Percentiles rank a stretch among this genome's conserved stretches.
phyloP scores from a whole-genome alignment of 192 early-diverging fungal species.

The Entrophospora sp. region DNA sequence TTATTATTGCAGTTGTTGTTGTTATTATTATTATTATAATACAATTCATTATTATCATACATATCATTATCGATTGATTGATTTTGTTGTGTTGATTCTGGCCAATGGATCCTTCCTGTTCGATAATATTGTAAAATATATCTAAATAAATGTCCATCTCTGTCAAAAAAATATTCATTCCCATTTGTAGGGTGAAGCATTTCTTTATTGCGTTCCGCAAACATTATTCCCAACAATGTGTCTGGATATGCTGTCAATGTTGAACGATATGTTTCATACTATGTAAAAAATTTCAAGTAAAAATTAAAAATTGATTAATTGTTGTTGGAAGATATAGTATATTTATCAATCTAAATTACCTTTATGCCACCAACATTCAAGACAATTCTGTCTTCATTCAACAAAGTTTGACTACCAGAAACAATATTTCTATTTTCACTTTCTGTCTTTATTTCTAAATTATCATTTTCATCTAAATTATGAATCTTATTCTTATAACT shows the following conservation, averaged over 20 bases:
- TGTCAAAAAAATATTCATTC: constrained; percentile 20
- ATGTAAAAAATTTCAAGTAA: background rate
- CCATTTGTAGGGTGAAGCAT: constrained; percentile 1
- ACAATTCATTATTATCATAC: background rate
- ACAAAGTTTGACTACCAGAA: too few relatives aligned
- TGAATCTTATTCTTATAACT: too few relatives aligned
- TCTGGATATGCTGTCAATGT: constrained; percentile 11
- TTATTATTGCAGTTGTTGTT: too few relatives aligned
- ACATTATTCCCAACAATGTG: constrained; percentile 13
- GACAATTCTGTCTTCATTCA: background rate
- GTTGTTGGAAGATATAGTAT: background rate
- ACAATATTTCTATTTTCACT: too few relatives aligned
- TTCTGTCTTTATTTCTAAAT: too few relatives aligned
- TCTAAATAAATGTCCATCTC: constrained; percentile 13
- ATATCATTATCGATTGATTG: background rate
- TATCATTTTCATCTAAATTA: too few relatives aligned
- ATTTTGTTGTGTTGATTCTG: background rate
- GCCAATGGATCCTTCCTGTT: constrained; percentile 6
- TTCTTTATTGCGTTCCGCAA: constrained; percentile 6
- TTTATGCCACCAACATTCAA: constrained; percentile 7
- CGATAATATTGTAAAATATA: constrained; percentile 16
- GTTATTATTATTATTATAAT: background rate
- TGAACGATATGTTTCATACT: constrained; percentile 3
- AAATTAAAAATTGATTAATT: background rate
- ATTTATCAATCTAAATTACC: background rate